These are phyloP conservation scores for Populus hybrid DNA, from an alignment of 441 rosid species.

Conservation along the genomic window DNA sequence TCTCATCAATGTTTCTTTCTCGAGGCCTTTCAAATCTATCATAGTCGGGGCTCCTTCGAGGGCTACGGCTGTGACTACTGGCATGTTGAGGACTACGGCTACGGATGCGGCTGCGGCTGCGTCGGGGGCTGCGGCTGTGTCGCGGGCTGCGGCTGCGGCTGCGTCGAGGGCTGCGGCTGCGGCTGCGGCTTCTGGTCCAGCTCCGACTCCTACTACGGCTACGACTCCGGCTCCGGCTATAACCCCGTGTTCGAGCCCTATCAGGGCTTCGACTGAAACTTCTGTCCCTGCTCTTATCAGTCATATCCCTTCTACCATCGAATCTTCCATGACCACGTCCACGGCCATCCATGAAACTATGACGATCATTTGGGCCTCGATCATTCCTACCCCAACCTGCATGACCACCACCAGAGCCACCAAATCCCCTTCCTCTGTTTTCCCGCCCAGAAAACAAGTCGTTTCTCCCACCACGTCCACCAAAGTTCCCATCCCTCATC, in stretches of 20 bases:
- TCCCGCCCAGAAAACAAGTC: slow-evolving; percentile 66
- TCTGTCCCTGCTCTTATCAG: slow-evolving; percentile 52
- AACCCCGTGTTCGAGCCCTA: slow-evolving; percentile 57
- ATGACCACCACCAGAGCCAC: slow-evolving; percentile 49
- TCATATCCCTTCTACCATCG: slow-evolving; percentile 63
- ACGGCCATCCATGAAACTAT: slow-evolving; percentile 52
- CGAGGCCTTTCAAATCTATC: slow-evolving; percentile 46
- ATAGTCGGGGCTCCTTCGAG: slow-evolving; percentile 34
- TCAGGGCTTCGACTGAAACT: slow-evolving; percentile 77
- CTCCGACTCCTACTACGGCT: slow-evolving; percentile 35
- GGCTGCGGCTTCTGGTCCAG: slow-evolving; percentile 40
- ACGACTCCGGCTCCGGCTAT: slow-evolving; percentile 41
- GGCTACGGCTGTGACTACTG: slow-evolving; percentile 32
- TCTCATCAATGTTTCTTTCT: slow-evolving; percentile 23
- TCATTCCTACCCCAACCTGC: slow-evolving; percentile 59
- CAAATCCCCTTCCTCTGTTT: slow-evolving; percentile 61
- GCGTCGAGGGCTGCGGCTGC: slow-evolving; percentile 42
- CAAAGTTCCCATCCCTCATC: slow-evolving; percentile 42
- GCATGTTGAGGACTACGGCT: slow-evolving; percentile 34
- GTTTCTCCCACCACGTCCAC: slow-evolving; percentile 46
- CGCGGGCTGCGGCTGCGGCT: slow-evolving; percentile 43
- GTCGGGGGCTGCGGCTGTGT: slow-evolving; percentile 36
- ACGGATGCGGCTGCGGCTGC: slow-evolving; percentile 40
- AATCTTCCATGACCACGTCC: slow-evolving; percentile 72
- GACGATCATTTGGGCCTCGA: slow-evolving; percentile 46